phyloP scores from a whole-genome alignment of 768 basidiomycete species.

The Lentinula lateritia region DNA sequence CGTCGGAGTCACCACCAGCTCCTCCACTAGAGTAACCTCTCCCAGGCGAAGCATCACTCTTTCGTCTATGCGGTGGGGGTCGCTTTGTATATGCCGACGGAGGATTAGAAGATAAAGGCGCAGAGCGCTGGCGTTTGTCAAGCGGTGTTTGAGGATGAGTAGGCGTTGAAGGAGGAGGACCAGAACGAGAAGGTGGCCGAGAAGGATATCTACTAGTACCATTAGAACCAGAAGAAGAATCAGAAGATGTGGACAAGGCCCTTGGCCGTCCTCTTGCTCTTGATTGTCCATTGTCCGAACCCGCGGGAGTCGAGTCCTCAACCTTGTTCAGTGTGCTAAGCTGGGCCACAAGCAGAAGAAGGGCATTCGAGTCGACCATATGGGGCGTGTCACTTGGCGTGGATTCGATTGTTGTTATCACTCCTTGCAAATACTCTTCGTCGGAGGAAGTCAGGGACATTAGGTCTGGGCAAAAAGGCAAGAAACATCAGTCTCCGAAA shows the following conservation, averaged over 20 bases:
- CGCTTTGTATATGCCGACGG: conserved; percentile 78
- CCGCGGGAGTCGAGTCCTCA: conserved; percentile 24
- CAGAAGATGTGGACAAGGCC: conserved; percentile 45
- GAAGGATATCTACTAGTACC: conserved; percentile 55
- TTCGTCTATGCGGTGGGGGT: conserved; percentile 65
- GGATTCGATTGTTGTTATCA: conserved; percentile 46
- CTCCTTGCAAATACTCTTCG: conserved; percentile 48
- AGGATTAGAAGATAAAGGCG: conserved; percentile 50
- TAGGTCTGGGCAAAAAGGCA: conserved; percentile 47
- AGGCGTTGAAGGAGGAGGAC: not conserved
- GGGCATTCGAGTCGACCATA: conserved; percentile 34
- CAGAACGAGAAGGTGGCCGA: conserved; percentile 16
- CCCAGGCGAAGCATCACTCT: conserved; percentile 49
- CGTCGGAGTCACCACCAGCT: conserved; percentile 75
- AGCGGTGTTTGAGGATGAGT: conserved; percentile 1
- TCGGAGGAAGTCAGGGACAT: conserved; percentile 66
- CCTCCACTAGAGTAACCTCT: conserved; percentile 23
- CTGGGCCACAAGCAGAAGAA: conserved; percentile 49
- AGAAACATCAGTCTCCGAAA: conserved; percentile 34
- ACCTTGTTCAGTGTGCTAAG: conserved; percentile 33
- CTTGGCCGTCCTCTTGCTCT: conserved; percentile 32
- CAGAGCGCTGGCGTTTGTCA: conserved; percentile 53
- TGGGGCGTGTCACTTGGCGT: conserved; percentile 45
- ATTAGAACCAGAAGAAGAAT: conserved; percentile 45
- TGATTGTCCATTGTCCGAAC: conserved; percentile 24